Percentiles rank a stretch among this genome's conserved stretches.
phyloP scores from a whole-genome alignment of 2,329 filamentous ascomycete genomes.

The Blastomyces gilchristii region DNA sequence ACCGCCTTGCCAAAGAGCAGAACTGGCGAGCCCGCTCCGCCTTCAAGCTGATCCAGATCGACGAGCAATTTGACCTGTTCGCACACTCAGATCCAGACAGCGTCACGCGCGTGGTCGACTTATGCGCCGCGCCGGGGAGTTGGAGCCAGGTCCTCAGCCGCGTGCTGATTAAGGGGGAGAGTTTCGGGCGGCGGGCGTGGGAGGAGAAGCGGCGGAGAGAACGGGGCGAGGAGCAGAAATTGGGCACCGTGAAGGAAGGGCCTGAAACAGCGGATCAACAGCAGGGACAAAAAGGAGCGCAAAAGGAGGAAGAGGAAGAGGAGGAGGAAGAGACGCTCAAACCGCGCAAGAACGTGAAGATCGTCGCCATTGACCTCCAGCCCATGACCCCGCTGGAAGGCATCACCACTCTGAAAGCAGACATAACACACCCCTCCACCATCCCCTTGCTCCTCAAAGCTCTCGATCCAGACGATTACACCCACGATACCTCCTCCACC shows the following conservation, averaged over 20 bases:
- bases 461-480: conserved; percentile 61
- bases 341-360: conserved; percentile 67
- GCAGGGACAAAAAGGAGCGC: conserved; percentile 16
- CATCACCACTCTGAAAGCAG: conserved; percentile 82
- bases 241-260: conserved; percentile 14
- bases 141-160: conserved; percentile 96
- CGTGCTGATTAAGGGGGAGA: conserved; percentile 86
- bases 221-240: conserved; percentile 21
- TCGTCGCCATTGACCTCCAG: conserved; percentile 90
- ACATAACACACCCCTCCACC: conserved; percentile 94
- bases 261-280: conserved; percentile 19
- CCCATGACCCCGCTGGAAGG: conserved; percentile 90
- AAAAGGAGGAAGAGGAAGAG: conserved; percentile 12
- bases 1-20: conserved; percentile 94
- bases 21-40: conserved; percentile 94
- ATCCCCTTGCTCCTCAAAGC: conserved; percentile 79
- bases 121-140: conserved; percentile 90
- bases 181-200: conserved; percentile 77
- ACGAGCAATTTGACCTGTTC: conserved; percentile 94
- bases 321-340: conserved; percentile 26
- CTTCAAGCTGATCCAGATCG: conserved; percentile 92
- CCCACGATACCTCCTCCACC: conserved; percentile 27
- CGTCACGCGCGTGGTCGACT: conserved; percentile 85
- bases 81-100: conserved; percentile 47
- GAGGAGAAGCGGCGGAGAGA: conserved; percentile 67